Evolutionary conservation across 2,329 filamentous ascomycete species (phyloP).

Genomic region (Mollisia scopiformis): DNA sequence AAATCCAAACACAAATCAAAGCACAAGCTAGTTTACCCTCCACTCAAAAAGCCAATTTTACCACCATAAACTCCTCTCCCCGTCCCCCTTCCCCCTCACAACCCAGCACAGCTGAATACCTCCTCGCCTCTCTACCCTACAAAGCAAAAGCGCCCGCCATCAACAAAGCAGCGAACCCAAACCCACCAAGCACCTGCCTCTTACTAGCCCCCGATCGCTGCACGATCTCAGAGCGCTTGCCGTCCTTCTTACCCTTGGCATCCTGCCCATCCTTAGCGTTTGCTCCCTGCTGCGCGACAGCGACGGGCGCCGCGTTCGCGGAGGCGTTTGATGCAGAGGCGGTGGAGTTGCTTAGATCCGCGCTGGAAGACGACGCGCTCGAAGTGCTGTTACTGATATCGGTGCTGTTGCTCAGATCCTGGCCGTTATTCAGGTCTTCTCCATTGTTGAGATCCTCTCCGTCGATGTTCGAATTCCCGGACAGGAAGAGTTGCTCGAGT

Average conservation of each 20-base stretch:
- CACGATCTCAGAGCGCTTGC: background rate
- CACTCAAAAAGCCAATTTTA: background rate
- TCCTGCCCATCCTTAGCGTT: background rate
- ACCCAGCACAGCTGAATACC: background rate
- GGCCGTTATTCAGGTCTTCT: background rate
- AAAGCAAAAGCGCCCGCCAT: slow-evolving; percentile 4
- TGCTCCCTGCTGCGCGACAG: background rate
- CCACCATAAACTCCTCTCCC: background rate
- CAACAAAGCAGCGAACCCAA: background rate
- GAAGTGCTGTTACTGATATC: background rate
- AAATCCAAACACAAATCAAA: background rate
- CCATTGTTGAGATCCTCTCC: background rate
- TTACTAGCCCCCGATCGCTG: background rate
- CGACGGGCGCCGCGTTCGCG: background rate
- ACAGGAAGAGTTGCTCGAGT: background rate
- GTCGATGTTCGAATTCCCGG: background rate
- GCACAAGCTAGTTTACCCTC: background rate
- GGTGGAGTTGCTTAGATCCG: background rate
- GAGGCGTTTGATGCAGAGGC: background rate
- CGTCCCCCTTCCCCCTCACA: background rate
- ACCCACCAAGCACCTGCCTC: background rate
- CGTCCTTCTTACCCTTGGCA: background rate
- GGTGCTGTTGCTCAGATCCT: background rate
- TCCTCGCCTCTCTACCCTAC: background rate
- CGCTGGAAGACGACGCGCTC: background rate